A percentile compares a stretch with the other conserved stretches of the same genome.
These are phyloP conservation scores for Blumeria graminis DNA, from an alignment of 2,329 filamentous ascomycete genomes.

Conservation along the genomic window DNA sequence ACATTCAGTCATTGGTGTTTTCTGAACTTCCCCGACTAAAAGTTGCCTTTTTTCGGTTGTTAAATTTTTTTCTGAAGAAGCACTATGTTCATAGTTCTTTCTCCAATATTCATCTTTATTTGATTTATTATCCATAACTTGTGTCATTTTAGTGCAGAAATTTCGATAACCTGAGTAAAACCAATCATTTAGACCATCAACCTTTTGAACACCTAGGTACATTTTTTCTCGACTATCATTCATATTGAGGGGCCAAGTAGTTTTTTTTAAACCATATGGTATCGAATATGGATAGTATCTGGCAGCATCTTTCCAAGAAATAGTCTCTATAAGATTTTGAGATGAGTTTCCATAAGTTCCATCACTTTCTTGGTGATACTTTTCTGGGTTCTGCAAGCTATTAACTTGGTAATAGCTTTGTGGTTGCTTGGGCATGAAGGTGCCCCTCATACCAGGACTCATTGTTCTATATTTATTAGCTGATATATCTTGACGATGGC, in stretches of 20 bases:
- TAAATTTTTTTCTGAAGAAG: conserved; percentile 6
- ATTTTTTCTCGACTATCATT: neutral
- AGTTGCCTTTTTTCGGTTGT: conserved; percentile 4
- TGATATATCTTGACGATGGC: neutral
- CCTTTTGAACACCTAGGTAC: conserved; percentile 3
- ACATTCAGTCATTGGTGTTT: conserved; percentile 8
- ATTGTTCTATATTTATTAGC: neutral
- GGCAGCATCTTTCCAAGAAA: conserved; percentile 6
- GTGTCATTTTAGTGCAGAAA: conserved; percentile 8
- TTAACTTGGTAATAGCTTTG: neutral
- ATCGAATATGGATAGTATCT: conserved; percentile 13
- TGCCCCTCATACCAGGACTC: neutral
- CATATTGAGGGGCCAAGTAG: no score
- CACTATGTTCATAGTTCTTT: conserved; percentile 4
- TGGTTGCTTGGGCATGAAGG: neutral
- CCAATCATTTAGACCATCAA: conserved; percentile 8
- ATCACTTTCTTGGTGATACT: neutral
- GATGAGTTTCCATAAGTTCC: conserved; percentile 2
- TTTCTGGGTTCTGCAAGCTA: neutral
- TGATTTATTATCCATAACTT: neutral
- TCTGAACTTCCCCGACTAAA: conserved; percentile 9
- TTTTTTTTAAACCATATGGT: neutral
- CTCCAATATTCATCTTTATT: neutral
- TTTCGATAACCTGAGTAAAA: conserved; percentile 13
- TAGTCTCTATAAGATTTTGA: conserved; percentile 9